Evolutionary conservation across 2,329 filamentous ascomycete species (phyloP).

Genomic region (Trichophyton verrucosum): DNA sequence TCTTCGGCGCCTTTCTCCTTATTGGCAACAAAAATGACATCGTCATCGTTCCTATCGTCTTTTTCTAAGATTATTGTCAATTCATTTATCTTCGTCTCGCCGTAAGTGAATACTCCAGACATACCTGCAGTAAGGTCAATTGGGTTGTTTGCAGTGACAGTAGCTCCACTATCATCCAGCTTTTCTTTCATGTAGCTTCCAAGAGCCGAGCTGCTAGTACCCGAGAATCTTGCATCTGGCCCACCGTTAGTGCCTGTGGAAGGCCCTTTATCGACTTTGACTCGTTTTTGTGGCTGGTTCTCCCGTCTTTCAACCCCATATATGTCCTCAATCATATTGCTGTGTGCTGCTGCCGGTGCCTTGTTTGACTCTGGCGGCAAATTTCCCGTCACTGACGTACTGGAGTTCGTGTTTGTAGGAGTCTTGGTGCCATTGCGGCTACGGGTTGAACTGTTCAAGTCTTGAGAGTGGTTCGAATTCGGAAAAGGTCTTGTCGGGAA

Average conservation of each 20-base stretch:
- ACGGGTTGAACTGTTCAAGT: neutral
- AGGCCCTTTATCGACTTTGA: conserved; percentile 40
- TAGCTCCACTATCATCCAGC: conserved; percentile 27
- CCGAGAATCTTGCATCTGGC: conserved; percentile 25
- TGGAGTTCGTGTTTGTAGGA: neutral
- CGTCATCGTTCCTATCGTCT: conserved; percentile 26
- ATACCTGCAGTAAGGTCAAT: conserved; percentile 36
- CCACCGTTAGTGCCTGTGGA: conserved; percentile 26
- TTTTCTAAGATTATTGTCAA: conserved; percentile 21
- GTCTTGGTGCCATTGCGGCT: neutral
- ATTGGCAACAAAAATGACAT: conserved; percentile 37
- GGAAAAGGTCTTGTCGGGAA: neutral
- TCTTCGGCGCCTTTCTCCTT: conserved; percentile 53
- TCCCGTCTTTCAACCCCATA: conserved; percentile 61
- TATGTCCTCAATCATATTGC: conserved; percentile 55
- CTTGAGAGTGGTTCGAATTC: neutral
- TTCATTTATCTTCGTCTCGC: neutral
- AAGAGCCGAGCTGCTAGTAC: conserved; percentile 43
- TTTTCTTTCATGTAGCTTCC: conserved; percentile 55
- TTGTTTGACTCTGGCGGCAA: conserved; percentile 12
- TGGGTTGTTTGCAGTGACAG: conserved; percentile 36
- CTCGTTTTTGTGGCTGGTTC: conserved; percentile 50
- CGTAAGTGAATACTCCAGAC: neutral
- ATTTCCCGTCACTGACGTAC: conserved; percentile 13
- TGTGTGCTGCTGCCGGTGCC: conserved; percentile 16